Conservation (phyloP, 768 basidiomycete genomes). For the Kwoniella europaea region DNA sequence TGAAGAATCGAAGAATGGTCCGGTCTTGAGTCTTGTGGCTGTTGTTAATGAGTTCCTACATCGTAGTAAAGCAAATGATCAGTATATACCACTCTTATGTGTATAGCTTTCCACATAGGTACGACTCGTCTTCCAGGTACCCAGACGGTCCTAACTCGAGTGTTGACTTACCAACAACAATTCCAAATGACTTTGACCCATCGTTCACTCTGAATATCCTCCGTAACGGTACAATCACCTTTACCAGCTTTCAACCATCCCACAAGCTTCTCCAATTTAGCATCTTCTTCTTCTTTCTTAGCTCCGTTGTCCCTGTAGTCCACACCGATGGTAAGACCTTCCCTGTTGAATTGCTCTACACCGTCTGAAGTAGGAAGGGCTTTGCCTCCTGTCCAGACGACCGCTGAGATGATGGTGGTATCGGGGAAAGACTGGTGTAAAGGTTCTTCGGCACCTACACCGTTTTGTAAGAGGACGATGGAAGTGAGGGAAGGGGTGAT, state of each 20-base stretch:
- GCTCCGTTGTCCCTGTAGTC: conserved; percentile 38
- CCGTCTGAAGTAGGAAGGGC: conserved; percentile 32
- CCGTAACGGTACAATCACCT: conserved; percentile 44
- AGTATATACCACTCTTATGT: too few relatives aligned
- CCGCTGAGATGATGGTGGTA: conserved; percentile 54
- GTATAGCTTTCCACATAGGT: too few relatives aligned
- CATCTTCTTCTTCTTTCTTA: conserved; percentile 38
- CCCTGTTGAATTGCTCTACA: conserved; percentile 53
- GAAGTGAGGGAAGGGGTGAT: conserved; percentile 37
- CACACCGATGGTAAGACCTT: conserved; percentile 54
- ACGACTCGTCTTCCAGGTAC: too few relatives aligned
- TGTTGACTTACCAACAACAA: conserved; percentile 22
- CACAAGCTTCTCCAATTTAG: conserved; percentile 42
- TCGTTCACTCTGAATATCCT: conserved; percentile 53
- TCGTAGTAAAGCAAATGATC: too few relatives aligned
- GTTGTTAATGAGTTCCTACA: conserved; percentile 53
- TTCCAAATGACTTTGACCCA: conserved; percentile 58
- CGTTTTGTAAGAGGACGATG: conserved; percentile 55
- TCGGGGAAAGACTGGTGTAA: conserved; percentile 48
- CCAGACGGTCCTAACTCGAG: too few relatives aligned
- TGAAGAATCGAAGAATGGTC: conserved; percentile 49
- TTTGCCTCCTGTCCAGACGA: conserved; percentile 55
- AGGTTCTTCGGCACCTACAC: conserved; percentile 54
- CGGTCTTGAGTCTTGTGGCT: conserved; percentile 47
- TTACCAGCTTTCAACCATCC: conserved; percentile 38